Conservation (phyloP, 2,329 filamentous ascomycete genomes). For the Phialophora chinensis region DNA sequence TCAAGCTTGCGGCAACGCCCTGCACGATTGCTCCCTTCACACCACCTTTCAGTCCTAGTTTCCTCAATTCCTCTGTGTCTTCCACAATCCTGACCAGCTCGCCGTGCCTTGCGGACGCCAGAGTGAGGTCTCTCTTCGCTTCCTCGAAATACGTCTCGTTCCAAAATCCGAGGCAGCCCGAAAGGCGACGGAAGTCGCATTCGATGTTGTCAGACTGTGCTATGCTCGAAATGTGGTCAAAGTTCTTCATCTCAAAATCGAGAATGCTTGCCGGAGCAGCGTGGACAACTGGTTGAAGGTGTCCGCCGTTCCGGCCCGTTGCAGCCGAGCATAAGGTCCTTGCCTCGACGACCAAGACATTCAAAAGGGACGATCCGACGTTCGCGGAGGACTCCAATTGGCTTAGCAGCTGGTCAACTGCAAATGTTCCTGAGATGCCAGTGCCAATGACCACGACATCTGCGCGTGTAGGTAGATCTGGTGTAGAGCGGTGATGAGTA, state of each 20-base stretch:
- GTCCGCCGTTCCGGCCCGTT: conserved; percentile 54
- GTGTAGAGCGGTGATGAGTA: conserved; percentile 30
- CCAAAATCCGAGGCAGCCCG: conserved; percentile 30
- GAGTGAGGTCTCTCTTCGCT: conserved; percentile 28
- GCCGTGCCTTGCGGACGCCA: not conserved
- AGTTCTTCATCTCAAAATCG: conserved; percentile 50
- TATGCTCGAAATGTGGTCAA: conserved; percentile 20
- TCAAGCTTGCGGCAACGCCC: conserved; percentile 29
- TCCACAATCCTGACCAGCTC: conserved; percentile 28
- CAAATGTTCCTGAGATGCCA: conserved; percentile 47
- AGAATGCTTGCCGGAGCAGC: conserved; percentile 54
- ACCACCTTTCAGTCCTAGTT: conserved; percentile 38
- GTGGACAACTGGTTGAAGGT: conserved; percentile 44
- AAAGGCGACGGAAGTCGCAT: conserved; percentile 31
- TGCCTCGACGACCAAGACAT: conserved; percentile 52
- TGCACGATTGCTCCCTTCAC: conserved; percentile 32
- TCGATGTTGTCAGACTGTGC: not conserved
- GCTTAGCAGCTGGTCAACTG: conserved; percentile 43
- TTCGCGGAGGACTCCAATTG: not conserved
- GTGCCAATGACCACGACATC: conserved; percentile 49
- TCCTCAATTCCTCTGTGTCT: conserved; percentile 43
- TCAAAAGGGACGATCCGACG: not conserved
- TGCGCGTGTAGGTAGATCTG: conserved; percentile 38
- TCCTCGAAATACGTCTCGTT: conserved; percentile 32
- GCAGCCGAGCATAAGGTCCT: conserved; percentile 54